These are phyloP conservation scores for Rhodotorula diobovata DNA, from an alignment of 768 basidiomycete genomes.

Conservation along the genomic window DNA sequence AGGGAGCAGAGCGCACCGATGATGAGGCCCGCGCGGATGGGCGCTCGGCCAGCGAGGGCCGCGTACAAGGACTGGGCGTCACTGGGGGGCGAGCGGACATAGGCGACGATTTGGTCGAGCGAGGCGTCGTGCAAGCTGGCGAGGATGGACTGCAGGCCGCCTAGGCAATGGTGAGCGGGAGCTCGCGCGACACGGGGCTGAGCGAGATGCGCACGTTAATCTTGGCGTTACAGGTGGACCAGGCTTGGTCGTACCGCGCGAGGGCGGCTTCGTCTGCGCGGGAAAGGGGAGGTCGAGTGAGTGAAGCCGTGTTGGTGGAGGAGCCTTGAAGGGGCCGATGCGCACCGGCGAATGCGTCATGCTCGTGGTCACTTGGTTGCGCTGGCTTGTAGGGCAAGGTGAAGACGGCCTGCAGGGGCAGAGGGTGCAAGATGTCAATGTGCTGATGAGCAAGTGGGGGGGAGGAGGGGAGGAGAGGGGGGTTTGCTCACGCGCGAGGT, in stretches of 20 bases:
- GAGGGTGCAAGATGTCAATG: background rate
- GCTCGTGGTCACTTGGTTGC: background rate
- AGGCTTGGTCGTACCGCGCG: conserved; percentile 19
- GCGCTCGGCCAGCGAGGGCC: background rate
- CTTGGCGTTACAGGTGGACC: background rate
- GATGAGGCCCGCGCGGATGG: conserved; percentile 29
- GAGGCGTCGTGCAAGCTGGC: conserved; percentile 32
- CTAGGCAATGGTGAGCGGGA: background rate
- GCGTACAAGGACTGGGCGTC: background rate
- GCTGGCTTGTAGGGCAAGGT: conserved; percentile 24
- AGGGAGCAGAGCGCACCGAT: conserved; percentile 11
- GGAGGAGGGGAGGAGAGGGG: background rate
- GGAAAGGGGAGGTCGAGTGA: background rate
- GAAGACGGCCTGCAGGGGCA: conserved; percentile 18
- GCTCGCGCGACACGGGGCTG: background rate
- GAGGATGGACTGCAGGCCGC: conserved; percentile 3
- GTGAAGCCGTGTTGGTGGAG: background rate
- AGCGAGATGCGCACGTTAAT: conserved; percentile 13
- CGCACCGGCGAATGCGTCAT: background rate
- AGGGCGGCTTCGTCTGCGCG: background rate
- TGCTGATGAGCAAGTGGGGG: background rate
- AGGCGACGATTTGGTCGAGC: conserved; percentile 29
- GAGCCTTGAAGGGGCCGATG: background rate
- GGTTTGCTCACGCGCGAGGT: conserved; percentile 26
- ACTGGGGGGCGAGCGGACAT: background rate